Evolutionary conservation across 202 grass and related monocot species (phyloP).

Genomic region (Carex sylvatica): DNA sequence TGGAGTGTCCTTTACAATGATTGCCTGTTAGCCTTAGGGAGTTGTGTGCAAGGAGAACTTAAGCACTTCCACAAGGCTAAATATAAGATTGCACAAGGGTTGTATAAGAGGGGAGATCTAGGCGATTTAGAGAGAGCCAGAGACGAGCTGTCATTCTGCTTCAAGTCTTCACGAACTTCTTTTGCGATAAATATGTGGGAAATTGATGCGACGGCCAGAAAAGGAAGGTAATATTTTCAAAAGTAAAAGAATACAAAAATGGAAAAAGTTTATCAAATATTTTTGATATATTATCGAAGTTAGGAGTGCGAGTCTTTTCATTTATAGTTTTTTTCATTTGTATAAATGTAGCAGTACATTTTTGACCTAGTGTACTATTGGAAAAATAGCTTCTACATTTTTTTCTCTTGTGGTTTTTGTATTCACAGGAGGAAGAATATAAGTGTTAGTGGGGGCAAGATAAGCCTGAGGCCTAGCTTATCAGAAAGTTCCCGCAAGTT

Average conservation of each 20-base stretch:
- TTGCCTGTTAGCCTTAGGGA: constrained; percentile 69
- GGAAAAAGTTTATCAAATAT: background rate
- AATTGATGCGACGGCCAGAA: constrained; percentile 80
- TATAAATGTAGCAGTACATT: background rate
- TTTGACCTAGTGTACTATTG: constrained; percentile 6
- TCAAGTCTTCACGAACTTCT: constrained; percentile 90
- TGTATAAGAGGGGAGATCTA: constrained; percentile 63
- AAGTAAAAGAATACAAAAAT: background rate
- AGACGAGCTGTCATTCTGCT: constrained; percentile 93
- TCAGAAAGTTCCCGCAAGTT: constrained; percentile 98
- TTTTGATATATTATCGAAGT: background rate
- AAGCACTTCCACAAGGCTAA: constrained; percentile 93
- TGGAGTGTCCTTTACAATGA: constrained; percentile 94
- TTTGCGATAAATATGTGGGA: constrained; percentile 96
- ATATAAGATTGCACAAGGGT: constrained; percentile 87
- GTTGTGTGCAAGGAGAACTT: constrained; percentile 80
- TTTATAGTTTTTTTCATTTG: background rate
- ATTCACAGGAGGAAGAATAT: constrained; percentile 68
- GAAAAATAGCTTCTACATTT: constrained; percentile 10
- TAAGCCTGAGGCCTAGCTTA: constrained; percentile 74
- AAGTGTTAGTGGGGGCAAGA: constrained; percentile 65
- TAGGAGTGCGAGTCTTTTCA: background rate
- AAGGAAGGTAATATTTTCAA: constrained; percentile 55
- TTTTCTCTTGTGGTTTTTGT: constrained; percentile 8
- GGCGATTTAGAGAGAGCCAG: constrained; percentile 70